These are phyloP conservation scores for Fusarium gaditjirri DNA, from an alignment of 2,329 filamentous ascomycete species.

Conservation along the genomic window DNA sequence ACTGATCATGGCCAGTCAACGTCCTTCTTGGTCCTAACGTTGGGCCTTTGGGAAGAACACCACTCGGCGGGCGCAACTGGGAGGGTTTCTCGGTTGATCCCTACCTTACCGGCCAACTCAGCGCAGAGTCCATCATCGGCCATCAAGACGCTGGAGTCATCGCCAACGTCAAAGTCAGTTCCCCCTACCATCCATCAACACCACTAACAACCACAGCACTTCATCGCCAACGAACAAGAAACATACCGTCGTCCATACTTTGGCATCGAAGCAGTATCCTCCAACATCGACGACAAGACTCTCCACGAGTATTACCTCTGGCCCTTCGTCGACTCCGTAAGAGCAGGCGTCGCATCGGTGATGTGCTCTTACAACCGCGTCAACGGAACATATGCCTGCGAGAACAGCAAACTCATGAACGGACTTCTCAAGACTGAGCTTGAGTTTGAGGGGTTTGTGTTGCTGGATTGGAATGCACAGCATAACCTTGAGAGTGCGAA, in stretches of 20 bases:
- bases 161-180: slow-evolving; percentile 71
- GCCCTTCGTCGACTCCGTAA: slow-evolving; percentile 71
- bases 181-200: accelerated
- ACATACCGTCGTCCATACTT: slow-evolving; percentile 55
- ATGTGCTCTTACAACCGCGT: slow-evolving; percentile 79
- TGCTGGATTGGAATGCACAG: slow-evolving; percentile 76
- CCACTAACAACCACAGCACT: slow-evolving; percentile 53
- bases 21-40: slow-evolving; percentile 77
- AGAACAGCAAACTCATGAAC: slow-evolving; percentile 77
- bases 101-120: slow-evolving; percentile 75
- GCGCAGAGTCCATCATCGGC: slow-evolving; percentile 77
- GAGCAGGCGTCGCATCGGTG: slow-evolving; percentile 65
- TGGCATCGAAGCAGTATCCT: slow-evolving; percentile 63
- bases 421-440: slow-evolving; percentile 72
- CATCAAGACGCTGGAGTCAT: slow-evolving; percentile 84
- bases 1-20: slow-evolving; percentile 58
- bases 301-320: slow-evolving; percentile 74
- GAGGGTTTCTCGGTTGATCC: slow-evolving; percentile 79
- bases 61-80: slow-evolving; percentile 78
- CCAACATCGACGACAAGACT: slow-evolving; percentile 73
- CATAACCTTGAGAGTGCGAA: slow-evolving; percentile 67
- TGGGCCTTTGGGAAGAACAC: slow-evolving; percentile 76
- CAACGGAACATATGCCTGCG: slow-evolving; percentile 79
- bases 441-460: slow-evolving; percentile 75
- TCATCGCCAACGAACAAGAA: slow-evolving; percentile 71